Percentiles rank a stretch among this genome's conserved stretches.
Conservation (phyloP, 176 grass and related monocot genomes). For the Triticum dicoccoides region DNA sequence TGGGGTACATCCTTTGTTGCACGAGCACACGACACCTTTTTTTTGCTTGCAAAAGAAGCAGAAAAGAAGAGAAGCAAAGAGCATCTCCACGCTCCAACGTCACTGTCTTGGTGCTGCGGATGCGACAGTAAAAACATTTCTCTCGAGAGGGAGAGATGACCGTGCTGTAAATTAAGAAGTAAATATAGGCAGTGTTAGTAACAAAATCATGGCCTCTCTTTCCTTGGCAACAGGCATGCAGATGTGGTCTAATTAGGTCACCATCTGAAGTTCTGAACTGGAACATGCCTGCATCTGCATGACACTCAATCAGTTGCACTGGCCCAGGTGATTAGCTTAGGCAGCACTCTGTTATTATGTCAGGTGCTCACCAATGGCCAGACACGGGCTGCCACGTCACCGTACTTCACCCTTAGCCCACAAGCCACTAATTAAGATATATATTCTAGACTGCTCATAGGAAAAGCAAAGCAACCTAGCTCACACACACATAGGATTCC, state of each 20-base stretch:
- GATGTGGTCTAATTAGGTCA: not conserved
- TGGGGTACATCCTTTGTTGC: slow-evolving; percentile 14
- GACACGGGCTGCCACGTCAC: not conserved
- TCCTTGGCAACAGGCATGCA: not conserved
- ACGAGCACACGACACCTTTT: slow-evolving; percentile 30
- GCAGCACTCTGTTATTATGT: slow-evolving; percentile 24
- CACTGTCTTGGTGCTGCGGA: not conserved
- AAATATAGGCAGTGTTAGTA: not conserved
- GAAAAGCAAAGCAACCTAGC: not conserved
- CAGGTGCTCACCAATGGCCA: slow-evolving; percentile 28
- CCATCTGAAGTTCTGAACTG: slow-evolving; percentile 16
- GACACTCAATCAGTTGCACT: not conserved
- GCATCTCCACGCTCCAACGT: not conserved
- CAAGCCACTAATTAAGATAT: slow-evolving; percentile 4
- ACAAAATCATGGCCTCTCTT: not conserved
- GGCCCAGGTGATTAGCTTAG: slow-evolving; percentile 42
- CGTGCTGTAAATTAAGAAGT: not conserved
- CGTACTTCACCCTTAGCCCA: slow-evolving; percentile 39
- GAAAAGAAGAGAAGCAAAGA: not conserved
- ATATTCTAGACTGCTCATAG: not conserved
- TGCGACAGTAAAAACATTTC: too few species aligned
- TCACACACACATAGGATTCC: not conserved
- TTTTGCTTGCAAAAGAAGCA: slow-evolving; percentile 4
- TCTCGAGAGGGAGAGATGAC: not conserved
- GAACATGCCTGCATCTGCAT: not conserved